phyloP scores from a whole-genome alignment of 2,329 filamentous ascomycete species.

The Magnaporthiopsis incrustans region DNA sequence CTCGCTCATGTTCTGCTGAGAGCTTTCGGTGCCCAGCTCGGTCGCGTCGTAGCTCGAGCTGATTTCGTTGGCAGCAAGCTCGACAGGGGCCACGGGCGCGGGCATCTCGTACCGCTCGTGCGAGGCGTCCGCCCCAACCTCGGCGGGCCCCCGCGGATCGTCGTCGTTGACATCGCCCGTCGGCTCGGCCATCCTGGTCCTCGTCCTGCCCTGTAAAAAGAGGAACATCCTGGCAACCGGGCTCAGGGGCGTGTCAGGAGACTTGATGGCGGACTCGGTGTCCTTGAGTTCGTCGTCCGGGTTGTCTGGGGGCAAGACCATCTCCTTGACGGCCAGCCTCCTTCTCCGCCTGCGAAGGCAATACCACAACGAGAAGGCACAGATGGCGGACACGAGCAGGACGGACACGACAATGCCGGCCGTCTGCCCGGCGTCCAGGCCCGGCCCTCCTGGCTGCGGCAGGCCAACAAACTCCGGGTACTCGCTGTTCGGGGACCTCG shows the following conservation, averaged over 20 bases:
- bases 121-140: conserved; percentile 33
- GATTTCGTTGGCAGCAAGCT: conserved; percentile 38
- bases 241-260: conserved; percentile 23
- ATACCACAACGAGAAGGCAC: conserved; percentile 20
- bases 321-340: conserved; percentile 16
- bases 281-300: conserved; percentile 27
- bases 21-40: conserved; percentile 32
- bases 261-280: conserved; percentile 23
- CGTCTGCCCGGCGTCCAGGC: conserved; percentile 32
- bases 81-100: conserved; percentile 35
- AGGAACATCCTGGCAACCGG: conserved; percentile 34
- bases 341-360: conserved; percentile 25
- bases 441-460: conserved; percentile 8
- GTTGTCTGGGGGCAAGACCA: not conserved
- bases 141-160: conserved; percentile 26
- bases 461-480: conserved; percentile 33
- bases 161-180: conserved; percentile 14
- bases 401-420: conserved; percentile 38
- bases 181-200: conserved; percentile 17
- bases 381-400: conserved; percentile 25
- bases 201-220: conserved; percentile 31
- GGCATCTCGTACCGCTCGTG: conserved; percentile 46
- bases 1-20: conserved; percentile 29
- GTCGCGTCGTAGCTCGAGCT: conserved; percentile 26
- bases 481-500: conserved; percentile 35